These are phyloP conservation scores for Laburnicola sp. DNA, from an alignment of 2,329 filamentous ascomycete genomes.

Conservation along the genomic window DNA sequence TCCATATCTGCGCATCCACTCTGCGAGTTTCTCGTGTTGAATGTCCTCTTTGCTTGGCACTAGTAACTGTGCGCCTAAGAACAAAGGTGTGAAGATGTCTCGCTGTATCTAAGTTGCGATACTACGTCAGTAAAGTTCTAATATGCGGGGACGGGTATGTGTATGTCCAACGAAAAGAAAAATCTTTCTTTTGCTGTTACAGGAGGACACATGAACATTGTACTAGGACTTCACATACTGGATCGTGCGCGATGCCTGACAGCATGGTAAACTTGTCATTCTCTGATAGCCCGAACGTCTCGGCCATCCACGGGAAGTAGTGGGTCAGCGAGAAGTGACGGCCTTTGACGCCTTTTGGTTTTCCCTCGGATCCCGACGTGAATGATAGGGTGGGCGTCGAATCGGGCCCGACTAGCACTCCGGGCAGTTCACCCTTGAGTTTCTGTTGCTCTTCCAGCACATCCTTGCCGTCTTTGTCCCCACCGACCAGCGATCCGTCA, in stretches of 20 bases:
- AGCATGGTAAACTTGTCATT: slow-evolving; percentile 80
- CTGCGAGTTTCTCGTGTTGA: slow-evolving; percentile 78
- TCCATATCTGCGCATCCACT: slow-evolving; percentile 80
- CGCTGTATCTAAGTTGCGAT: slow-evolving; percentile 51
- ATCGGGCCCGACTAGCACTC: slow-evolving; percentile 83
- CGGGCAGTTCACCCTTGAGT: slow-evolving; percentile 62
- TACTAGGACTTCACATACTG: slow-evolving; percentile 7
- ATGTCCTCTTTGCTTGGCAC: slow-evolving; percentile 83
- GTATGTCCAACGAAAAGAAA: no score
- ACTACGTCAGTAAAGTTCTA: no score
- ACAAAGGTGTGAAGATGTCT: slow-evolving; percentile 89
- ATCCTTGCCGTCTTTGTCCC: slow-evolving; percentile 66
- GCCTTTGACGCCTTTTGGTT: slow-evolving; percentile 84
- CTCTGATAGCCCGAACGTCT: slow-evolving; percentile 73
- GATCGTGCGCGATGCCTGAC: slow-evolving; percentile 77
- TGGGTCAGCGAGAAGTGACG: slow-evolving; percentile 83
- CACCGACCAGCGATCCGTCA: slow-evolving; percentile 73
- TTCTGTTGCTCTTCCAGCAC: slow-evolving; percentile 61
- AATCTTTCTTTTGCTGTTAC: no score
- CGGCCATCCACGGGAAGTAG: slow-evolving; percentile 93
- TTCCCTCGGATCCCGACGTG: slow-evolving; percentile 70
- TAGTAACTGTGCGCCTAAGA: slow-evolving; percentile 77
- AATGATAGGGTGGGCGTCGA: slow-evolving; percentile 71
- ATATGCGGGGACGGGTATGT: no score
- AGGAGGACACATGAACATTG: no score